These are phyloP conservation scores for Aspergillus melleus DNA, from an alignment of 2,329 filamentous ascomycete species.

Conservation along the genomic window DNA sequence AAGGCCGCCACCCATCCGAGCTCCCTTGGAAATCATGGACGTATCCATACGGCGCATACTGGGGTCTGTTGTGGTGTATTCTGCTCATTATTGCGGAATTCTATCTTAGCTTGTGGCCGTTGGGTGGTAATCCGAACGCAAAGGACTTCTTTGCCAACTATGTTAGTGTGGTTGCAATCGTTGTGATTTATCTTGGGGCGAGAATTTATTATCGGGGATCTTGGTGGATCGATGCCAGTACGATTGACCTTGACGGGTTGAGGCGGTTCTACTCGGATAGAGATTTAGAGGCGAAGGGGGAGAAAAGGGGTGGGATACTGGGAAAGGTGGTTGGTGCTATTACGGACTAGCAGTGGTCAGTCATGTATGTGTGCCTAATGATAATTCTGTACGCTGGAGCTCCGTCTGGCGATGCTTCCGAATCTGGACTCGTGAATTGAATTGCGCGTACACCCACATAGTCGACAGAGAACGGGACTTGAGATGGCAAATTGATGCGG, in stretches of 20 bases:
- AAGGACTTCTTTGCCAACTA: slow-evolving; percentile 51
- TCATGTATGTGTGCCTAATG: too few relatives aligned
- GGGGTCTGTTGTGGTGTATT: slow-evolving; percentile 47
- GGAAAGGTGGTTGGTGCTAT: slow-evolving; percentile 7
- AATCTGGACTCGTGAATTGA: too few relatives aligned
- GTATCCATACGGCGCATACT: slow-evolving; percentile 47
- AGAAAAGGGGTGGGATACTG: slow-evolving; percentile 8
- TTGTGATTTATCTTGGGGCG: slow-evolving; percentile 45
- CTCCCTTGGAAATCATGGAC: slow-evolving; percentile 49
- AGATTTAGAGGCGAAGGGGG: slow-evolving; percentile 15
- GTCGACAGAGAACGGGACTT: neutral
- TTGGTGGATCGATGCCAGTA: slow-evolving; percentile 34
- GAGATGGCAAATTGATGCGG: neutral
- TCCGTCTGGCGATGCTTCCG: too few relatives aligned
- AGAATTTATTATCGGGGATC: slow-evolving; percentile 42
- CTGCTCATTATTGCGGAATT: slow-evolving; percentile 50
- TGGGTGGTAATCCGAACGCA: slow-evolving; percentile 34
- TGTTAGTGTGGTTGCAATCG: slow-evolving; percentile 44
- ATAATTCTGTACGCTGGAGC: too few relatives aligned
- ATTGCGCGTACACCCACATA: neutral
- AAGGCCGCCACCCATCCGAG: slow-evolving; percentile 38
- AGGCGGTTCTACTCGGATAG: slow-evolving; percentile 16
- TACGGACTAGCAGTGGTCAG: slow-evolving; percentile 1
- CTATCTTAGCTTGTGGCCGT: slow-evolving; percentile 50
- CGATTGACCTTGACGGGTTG: slow-evolving; percentile 36